Evolutionary conservation across 2,329 filamentous ascomycete species (phyloP).

Genomic region (Aureobasidium mangrovei): DNA sequence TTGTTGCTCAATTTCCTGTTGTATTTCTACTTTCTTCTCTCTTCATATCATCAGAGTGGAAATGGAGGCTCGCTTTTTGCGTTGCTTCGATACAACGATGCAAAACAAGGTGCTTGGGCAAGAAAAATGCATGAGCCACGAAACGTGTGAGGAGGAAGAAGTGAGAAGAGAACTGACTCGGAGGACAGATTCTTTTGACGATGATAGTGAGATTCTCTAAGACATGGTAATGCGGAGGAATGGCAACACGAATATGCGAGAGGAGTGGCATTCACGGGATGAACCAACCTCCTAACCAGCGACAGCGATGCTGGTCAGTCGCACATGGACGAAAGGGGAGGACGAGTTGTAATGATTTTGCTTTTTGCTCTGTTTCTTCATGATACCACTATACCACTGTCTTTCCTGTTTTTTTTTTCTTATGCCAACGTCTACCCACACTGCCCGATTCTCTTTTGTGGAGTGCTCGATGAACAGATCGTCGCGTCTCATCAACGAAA

Average conservation of each 20-base stretch:
- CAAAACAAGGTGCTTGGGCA: neutral
- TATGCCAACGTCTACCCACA: too few relatives aligned
- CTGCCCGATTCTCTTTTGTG: too few relatives aligned
- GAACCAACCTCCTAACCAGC: neutral
- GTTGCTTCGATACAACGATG: neutral
- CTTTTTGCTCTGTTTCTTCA: neutral
- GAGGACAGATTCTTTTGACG: conserved; percentile 12
- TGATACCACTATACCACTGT: neutral
- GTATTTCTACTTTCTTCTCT: neutral
- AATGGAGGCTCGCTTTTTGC: neutral
- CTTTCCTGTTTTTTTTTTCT: too few relatives aligned
- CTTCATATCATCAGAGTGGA: neutral
- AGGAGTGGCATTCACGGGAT: neutral
- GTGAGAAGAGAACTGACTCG: conserved; percentile 3
- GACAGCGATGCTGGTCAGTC: neutral
- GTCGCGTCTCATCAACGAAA: too few relatives aligned
- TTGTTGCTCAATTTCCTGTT: neutral
- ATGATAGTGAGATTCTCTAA: conserved; percentile 9
- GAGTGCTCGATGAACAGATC: too few relatives aligned
- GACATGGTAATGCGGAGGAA: neutral
- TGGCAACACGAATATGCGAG: neutral
- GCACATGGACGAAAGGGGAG: neutral
- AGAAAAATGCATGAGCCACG: neutral
- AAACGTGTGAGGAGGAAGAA: neutral
- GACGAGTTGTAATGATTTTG: conserved; percentile 6